Conservation (phyloP, 306 rosid species). For the Pyrus pyrifolia region DNA sequence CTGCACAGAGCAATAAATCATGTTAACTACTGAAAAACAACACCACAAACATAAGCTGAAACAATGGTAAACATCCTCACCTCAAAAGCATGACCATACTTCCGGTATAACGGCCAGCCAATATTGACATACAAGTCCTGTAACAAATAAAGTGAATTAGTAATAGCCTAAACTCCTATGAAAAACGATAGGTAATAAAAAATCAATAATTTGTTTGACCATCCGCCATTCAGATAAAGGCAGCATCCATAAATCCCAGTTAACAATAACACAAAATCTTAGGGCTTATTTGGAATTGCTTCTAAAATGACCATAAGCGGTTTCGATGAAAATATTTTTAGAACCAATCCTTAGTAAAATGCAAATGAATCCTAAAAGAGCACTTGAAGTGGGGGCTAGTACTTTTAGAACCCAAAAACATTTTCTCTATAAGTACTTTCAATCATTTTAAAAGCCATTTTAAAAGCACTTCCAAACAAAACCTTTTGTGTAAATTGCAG, state of each 20-base stretch:
- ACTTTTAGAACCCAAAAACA: too few species aligned
- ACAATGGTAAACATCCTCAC: conserved; percentile 16
- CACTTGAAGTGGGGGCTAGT: too few species aligned
- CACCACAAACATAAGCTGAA: background rate
- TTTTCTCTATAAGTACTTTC: too few species aligned
- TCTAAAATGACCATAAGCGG: too few species aligned
- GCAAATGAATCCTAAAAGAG: too few species aligned
- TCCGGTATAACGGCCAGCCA: conserved; percentile 96
- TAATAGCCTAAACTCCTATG: background rate
- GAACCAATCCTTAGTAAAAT: too few species aligned
- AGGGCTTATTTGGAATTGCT: too few species aligned
- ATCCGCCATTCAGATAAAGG: background rate
- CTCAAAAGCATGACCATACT: conserved; percentile 96
- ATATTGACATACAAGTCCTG: conserved; percentile 83
- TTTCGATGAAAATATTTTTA: too few species aligned
- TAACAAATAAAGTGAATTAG: conserved; percentile 18
- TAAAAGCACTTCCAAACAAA: too few species aligned
- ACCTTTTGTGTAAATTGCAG: background rate
- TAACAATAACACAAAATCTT: background rate
- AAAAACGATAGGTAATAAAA: background rate
- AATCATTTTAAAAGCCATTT: too few species aligned
- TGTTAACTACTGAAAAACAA: background rate
- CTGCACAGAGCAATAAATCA: conserved; percentile 34
- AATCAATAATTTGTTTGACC: background rate
- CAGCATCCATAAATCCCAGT: background rate